Percentiles rank a stretch among this genome's conserved stretches.
phyloP scores from a whole-genome alignment of 73 alveolate species.

The Paramecium sonneborni region DNA sequence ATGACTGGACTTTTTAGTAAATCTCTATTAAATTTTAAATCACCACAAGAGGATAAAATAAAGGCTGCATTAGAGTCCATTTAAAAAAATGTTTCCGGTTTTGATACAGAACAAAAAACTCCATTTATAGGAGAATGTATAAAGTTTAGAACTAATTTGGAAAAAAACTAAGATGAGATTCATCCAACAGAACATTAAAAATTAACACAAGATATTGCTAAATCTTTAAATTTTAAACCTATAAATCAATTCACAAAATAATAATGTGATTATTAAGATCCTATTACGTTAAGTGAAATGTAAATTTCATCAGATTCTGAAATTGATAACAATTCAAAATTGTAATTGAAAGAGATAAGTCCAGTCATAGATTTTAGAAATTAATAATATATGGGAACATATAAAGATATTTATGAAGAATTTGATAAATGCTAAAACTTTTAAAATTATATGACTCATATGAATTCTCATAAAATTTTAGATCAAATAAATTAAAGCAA shows the following conservation, averaged over 20 bases:
- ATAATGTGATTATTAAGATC: neutral
- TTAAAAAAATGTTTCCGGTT: neutral
- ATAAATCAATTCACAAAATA: neutral
- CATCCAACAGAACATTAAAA: neutral
- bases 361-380: neutral
- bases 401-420: constrained; percentile 4
- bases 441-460: neutral
- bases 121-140: neutral
- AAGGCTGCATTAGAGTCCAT: neutral
- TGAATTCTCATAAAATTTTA: neutral
- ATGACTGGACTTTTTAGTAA: neutral
- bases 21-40: neutral
- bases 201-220: neutral
- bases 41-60: neutral
- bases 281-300: neutral
- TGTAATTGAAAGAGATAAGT: neutral
- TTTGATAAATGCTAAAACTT: neutral
- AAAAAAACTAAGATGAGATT: neutral
- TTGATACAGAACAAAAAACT: neutral
- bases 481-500: neutral
- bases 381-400: neutral
- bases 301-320: neutral
- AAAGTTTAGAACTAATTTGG: neutral
- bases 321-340: neutral
- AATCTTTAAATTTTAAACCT: neutral